Base-by-base conservation (phyloP, 768 basidiomycete genomes). In the Roridomyces roridus region DNA sequence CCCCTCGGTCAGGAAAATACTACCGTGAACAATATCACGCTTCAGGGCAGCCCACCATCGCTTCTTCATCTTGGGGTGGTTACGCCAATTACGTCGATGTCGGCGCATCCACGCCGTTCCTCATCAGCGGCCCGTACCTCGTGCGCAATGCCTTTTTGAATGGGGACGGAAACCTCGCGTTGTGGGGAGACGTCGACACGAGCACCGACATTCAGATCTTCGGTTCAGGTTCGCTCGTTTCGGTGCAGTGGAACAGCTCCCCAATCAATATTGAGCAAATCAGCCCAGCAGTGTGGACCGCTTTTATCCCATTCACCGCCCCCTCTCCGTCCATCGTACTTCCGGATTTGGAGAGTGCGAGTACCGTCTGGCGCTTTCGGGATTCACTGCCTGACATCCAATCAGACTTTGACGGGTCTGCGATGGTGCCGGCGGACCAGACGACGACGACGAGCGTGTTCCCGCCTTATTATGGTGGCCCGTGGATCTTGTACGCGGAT, bases 371-470 rank as follows among this genome's bases (percentile, higher is more conserved):
- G 87, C 79, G 72, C 55, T 86, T 79, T 63, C 70, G 71, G 14
- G 74, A 85, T 57, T 81, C 79, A 59, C 67, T 87, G n/a, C 86
- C 86, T 1, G 87, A 87, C 70, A 75, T 84, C 6, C 65, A 68
- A 37, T 36, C 58, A 1, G 66, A 53, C 24, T 87, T 79, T 62
- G 75, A 79, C 44, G 87, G 88, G 60, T 68, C 73, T 8, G 55
- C 57, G n/a, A 87, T 82, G 85, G 70, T 72, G n/a, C 59, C 68
- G 35, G 85, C 83, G 5, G 73, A 84, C 60, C 82, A 81, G 57
- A 82, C 75, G 34, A 72, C 71, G 28, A 86, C 87, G 20, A 83
- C 80, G 37, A 79, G 80, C 46, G 78, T 80, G 17, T 75, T 74
- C 48, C 75, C 76, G 59, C 81, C 82, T 12, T 67, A 77, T 48